phyloP scores from a whole-genome alignment of 768 basidiomycete genomes.

The Harrya chromipes region DNA sequence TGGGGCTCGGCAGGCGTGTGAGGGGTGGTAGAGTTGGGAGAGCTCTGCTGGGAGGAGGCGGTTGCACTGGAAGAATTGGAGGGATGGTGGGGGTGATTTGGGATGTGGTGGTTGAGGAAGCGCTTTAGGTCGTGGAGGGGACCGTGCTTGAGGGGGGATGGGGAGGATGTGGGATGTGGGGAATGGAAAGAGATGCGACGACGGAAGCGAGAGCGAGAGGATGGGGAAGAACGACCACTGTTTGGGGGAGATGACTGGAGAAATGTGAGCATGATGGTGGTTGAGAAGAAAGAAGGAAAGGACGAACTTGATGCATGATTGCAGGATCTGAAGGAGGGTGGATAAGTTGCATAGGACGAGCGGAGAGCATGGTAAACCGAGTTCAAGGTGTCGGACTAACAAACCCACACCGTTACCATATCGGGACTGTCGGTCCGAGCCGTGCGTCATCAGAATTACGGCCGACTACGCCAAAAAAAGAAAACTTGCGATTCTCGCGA shows the following conservation, averaged over 20 bases:
- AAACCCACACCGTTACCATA: conserved; percentile 9
- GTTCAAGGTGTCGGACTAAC: background rate
- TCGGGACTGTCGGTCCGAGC: conserved; percentile 17
- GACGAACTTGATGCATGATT: background rate
- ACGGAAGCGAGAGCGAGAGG: conserved; percentile 28
- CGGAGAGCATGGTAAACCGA: conserved; percentile 34
- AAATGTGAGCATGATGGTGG: background rate
- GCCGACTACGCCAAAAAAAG: conserved; percentile 2
- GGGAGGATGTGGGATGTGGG: conserved; percentile 13
- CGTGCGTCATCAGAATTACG: conserved; percentile 15
- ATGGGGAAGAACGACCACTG: no score
- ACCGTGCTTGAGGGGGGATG: conserved; percentile 42
- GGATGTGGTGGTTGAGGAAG: conserved; percentile 91
- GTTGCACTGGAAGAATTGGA: conserved; percentile 17
- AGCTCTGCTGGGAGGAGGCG: conserved; percentile 27
- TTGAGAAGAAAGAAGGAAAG: background rate
- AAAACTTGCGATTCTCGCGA: background rate
- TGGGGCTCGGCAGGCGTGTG: conserved; percentile 32
- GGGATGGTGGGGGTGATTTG: conserved; percentile 42
- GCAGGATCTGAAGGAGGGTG: background rate
- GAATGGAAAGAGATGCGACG: conserved; percentile 29
- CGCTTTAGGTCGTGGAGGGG: conserved; percentile 92
- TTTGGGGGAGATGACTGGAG: background rate
- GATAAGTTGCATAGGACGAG: conserved; percentile 36
- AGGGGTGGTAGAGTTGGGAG: conserved; percentile 22